Evolutionary conservation across 2,329 filamentous ascomycete genomes (phyloP).

Genomic region (Monosporascus sp.): DNA sequence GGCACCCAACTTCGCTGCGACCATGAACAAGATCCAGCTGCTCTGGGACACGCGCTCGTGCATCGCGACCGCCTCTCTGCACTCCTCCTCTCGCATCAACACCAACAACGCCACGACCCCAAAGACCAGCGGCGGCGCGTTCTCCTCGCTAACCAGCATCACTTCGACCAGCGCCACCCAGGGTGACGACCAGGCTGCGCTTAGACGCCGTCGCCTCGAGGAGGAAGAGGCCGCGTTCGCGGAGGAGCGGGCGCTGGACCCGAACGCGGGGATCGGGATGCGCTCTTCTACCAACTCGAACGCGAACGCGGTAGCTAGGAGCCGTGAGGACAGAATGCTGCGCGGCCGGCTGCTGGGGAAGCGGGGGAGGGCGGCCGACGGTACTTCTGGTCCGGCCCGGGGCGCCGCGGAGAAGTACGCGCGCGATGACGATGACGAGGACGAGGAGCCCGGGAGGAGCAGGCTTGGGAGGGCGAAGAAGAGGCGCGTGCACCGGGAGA

Average conservation of each 20-base stretch:
- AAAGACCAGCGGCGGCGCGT: constrained; percentile 1
- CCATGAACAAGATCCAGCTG: constrained; percentile 25
- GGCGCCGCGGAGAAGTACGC: constrained; percentile 3
- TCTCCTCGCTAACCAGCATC: constrained; percentile 8
- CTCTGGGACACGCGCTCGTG: constrained; percentile 17
- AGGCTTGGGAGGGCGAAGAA: constrained; percentile 26
- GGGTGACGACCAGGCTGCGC: constrained; percentile 3
- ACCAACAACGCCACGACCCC: background rate
- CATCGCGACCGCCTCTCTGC: constrained; percentile 7
- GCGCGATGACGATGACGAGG: constrained; percentile 15
- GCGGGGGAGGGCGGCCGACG: constrained; percentile 3
- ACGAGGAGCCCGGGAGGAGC: constrained; percentile 26
- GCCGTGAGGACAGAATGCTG: constrained; percentile 12
- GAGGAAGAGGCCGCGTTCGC: constrained; percentile 17
- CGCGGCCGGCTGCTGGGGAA: constrained; percentile 19
- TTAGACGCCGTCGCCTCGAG: constrained; percentile 5
- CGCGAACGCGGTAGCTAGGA: constrained; percentile 3
- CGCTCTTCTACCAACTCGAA: background rate
- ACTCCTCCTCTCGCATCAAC: constrained; percentile 5
- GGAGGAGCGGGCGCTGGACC: constrained; percentile 17
- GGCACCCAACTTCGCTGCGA: constrained; percentile 22
- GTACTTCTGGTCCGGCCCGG: background rate
- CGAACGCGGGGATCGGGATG: constrained; percentile 20
- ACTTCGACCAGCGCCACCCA: background rate
- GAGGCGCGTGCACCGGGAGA: constrained; percentile 2